Evolutionary conservation across 2,329 filamentous ascomycete species (phyloP).

Genomic region (Fusarium sacchari): DNA sequence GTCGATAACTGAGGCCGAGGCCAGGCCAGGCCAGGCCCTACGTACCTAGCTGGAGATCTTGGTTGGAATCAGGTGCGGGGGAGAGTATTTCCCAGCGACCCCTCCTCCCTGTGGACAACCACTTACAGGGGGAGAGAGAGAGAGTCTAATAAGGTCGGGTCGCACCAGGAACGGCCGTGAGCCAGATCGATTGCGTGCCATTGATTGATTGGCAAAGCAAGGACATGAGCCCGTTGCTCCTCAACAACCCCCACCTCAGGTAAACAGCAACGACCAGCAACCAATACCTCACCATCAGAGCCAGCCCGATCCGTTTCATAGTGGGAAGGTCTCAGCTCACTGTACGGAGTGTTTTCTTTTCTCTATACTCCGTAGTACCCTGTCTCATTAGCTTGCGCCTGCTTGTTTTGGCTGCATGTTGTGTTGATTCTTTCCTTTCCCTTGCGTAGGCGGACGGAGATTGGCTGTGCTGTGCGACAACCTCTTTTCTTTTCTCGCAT

Average conservation of each 20-base stretch:
- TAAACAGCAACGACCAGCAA: constrained; percentile 32
- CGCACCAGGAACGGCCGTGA: constrained; percentile 36
- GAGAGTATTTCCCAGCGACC: constrained; percentile 15
- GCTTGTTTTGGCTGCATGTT: constrained; percentile 32
- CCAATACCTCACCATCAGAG: neutral
- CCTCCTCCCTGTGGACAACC: constrained; percentile 12
- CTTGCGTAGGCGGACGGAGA: constrained; percentile 23
- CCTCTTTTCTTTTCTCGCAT: constrained; percentile 29
- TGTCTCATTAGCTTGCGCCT: constrained; percentile 18
- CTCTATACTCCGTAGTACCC: neutral
- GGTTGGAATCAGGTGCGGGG: constrained; percentile 25
- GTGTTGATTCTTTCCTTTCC: constrained; percentile 31
- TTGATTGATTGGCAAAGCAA: constrained; percentile 31
- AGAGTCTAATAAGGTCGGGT: constrained; percentile 28
- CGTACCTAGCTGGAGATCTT: constrained; percentile 16
- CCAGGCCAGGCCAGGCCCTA: neutral
- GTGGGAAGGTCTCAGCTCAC: constrained; percentile 19
- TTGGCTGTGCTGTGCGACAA: constrained; percentile 29
- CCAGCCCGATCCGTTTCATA: constrained; percentile 18
- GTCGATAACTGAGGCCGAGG: constrained; percentile 15
- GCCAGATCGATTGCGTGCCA: constrained; percentile 25
- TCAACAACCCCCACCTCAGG: constrained; percentile 41
- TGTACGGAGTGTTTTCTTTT: neutral
- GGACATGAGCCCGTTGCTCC: constrained; percentile 35
- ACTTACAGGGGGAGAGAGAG: constrained; percentile 24